Evolutionary conservation across 2,329 filamentous ascomycete genomes (phyloP).

Genomic region (Xylariales sp.): DNA sequence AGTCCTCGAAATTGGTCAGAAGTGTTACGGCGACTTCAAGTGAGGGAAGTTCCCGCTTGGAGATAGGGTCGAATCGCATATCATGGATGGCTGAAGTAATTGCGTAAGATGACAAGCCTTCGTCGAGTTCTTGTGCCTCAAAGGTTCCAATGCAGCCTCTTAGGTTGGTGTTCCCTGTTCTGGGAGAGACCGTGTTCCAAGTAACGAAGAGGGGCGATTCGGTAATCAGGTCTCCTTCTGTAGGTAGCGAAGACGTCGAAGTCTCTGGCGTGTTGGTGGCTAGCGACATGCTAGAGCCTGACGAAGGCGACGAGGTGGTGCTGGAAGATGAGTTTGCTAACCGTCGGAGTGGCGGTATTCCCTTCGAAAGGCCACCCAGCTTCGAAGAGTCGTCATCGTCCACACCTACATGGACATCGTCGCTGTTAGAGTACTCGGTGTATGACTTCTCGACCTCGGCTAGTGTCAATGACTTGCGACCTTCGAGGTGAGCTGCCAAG

Average conservation of each 20-base stretch:
- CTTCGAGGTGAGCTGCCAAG: slow-evolving; percentile 70
- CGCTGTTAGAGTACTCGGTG: slow-evolving; percentile 32
- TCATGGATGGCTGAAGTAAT: slow-evolving; percentile 70
- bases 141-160: slow-evolving; percentile 98
- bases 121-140: slow-evolving; percentile 65
- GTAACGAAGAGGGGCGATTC: slow-evolving; percentile 85
- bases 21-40: slow-evolving; percentile 71
- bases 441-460: slow-evolving; percentile 65
- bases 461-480: slow-evolving; percentile 63
- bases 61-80: slow-evolving; percentile 55
- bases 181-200: slow-evolving; percentile 72
- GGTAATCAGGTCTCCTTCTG: slow-evolving; percentile 25
- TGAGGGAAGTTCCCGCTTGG: slow-evolving; percentile 46
- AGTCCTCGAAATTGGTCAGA: slow-evolving; percentile 78
- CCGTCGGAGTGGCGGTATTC: slow-evolving; percentile 22
- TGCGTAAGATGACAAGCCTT: slow-evolving; percentile 74
- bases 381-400: slow-evolving; percentile 16
- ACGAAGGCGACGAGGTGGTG: slow-evolving; percentile 23
- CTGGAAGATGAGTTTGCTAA: slow-evolving; percentile 22
- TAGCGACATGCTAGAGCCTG: slow-evolving; percentile 30
- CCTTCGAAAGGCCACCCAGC: slow-evolving; percentile 24
- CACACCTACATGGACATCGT: slow-evolving; percentile 17
- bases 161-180: slow-evolving; percentile 58
- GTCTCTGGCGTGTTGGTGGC: slow-evolving; percentile 38
- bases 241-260: slow-evolving; percentile 36